Evolutionary conservation across 1,284 basidiomycete genomes (phyloP), one percentile per base, ranked within the genome.

Genomic region (Cryptococcus depauperatus): DNA sequence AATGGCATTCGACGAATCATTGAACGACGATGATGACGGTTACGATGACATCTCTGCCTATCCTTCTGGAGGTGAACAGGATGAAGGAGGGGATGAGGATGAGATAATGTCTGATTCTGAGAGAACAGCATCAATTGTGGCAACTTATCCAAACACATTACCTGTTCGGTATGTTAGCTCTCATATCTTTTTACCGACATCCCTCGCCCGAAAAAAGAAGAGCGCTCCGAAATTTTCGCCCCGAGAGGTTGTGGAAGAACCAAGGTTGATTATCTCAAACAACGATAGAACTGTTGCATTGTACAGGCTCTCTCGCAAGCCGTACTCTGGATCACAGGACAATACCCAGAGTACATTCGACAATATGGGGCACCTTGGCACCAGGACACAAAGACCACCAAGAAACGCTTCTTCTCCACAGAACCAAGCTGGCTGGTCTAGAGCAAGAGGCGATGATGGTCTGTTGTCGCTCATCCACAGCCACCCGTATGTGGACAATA

Each of bases 231-330:
- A 21, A n/a, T 14, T 35, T 22, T 13, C 13, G 30, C 19, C 26
- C 5, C 33, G 41, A 32, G 10, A 44, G 21, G n/a, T 21, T 25
- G 30, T 34, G 3, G 59, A 66, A n/a, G 66, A 68, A 46, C 67
- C 69, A 1, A 48, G 69, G 19, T 48, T 71, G 16, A 48, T 71
- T 16, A 61, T 71, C 9, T 65, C 61, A 14, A 71, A 69, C 54
- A 71, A 71, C 44, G 69, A 71, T 51, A 61, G 63, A 44, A 64
- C 63, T 5, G 62, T 70, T 44, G 68, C 68, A 39, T 61, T 71
- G 55, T 70, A 65, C 39, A 56, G 62, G 1, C 55, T 70, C n/a
- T 13, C 32, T 37, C 18, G 35, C 35, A 5, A 16, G 35, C 5
- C 21, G 14, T 33, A 14, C 32, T 33, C 32, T n/a, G n/a, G n/a